Percentiles rank a stretch among this genome's conserved stretches.
These are phyloP conservation scores for Catharanthus roseus DNA, from an alignment of 257 asterid species.

Conservation along the genomic window DNA sequence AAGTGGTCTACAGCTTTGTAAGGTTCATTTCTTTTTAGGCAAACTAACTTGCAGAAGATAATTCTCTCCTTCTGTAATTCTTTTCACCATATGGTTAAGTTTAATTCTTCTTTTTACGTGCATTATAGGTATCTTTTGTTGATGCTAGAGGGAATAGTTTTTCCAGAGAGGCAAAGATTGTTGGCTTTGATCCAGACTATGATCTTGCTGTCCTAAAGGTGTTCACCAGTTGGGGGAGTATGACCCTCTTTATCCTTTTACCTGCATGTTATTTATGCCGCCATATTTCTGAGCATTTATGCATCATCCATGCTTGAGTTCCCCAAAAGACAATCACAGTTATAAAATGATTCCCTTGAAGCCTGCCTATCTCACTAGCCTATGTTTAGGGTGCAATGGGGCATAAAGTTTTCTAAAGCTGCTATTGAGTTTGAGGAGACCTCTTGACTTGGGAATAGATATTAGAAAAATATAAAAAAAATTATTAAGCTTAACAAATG, in stretches of 20 bases:
- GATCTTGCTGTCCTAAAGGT: constrained; percentile 91
- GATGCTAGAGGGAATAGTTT: constrained; percentile 59
- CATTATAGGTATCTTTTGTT: constrained; percentile 48
- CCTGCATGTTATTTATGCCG: neutral
- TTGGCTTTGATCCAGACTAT: constrained; percentile 76
- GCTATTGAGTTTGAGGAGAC: neutral
- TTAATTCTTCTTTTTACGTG: neutral
- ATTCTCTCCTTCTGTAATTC: neutral
- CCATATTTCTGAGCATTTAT: neutral
- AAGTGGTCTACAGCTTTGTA: constrained; percentile 78
- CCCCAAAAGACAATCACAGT: neutral
- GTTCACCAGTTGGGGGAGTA: neutral
- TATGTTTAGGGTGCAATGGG: neutral
- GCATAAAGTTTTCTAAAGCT: neutral
- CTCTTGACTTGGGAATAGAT: neutral
- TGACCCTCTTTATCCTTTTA: neutral
- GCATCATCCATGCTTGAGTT: neutral
- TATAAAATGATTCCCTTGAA: neutral
- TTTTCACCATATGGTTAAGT: neutral
- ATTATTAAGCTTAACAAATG: neutral
- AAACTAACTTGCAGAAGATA: neutral
- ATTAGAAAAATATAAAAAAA: neutral
- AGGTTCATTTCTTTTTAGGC: constrained; percentile 42
- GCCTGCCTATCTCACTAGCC: neutral
- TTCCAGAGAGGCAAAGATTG: constrained; percentile 49